Percentiles rank a stretch among this genome's conserved stretches.
phyloP scores from a whole-genome alignment of 805 yeast species.

The Candida gorgasii region DNA sequence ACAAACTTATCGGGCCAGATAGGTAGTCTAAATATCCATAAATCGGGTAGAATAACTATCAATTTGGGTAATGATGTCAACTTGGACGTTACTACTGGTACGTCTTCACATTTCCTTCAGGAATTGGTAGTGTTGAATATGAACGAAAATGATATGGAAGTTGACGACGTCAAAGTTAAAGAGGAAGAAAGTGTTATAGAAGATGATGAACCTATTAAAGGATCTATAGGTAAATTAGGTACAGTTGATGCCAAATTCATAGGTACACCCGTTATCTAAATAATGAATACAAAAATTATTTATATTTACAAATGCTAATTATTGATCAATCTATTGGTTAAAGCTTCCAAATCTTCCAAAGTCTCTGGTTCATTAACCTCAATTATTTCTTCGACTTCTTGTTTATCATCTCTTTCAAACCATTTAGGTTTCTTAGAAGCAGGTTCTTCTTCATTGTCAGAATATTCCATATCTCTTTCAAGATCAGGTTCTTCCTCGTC shows the following conservation, averaged over 20 bases:
- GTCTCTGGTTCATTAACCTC: conserved; percentile 90
- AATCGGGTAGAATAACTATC: conserved; percentile 80
- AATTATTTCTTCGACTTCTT: conserved; percentile 40
- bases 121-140: conserved; percentile 63
- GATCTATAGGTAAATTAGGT: conserved; percentile 31
- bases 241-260: conserved; percentile 30
- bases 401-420: conserved; percentile 42
- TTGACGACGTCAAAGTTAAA: conserved; percentile 14
- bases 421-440: conserved; percentile 47
- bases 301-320: conserved; percentile 9
- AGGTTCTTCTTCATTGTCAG: conserved; percentile 32
- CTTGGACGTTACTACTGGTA: conserved; percentile 69
- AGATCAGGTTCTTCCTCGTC: conserved; percentile 37
- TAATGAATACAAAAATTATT: not conserved
- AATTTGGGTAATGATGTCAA: conserved; percentile 67
- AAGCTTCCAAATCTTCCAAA: conserved; percentile 89
- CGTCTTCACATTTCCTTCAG: conserved; percentile 68
- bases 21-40: conserved; percentile 75
- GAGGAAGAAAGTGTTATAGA: conserved; percentile 19
- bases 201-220: conserved; percentile 16
- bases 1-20: conserved; percentile 51
- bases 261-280: conserved; percentile 28
- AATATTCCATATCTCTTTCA: conserved; percentile 46
- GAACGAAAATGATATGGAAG: conserved; percentile 18
- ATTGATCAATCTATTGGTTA: conserved; percentile 56